phyloP scores from a whole-genome alignment of 352 stramenopile genomes.

The Phytophthora idaei region DNA sequence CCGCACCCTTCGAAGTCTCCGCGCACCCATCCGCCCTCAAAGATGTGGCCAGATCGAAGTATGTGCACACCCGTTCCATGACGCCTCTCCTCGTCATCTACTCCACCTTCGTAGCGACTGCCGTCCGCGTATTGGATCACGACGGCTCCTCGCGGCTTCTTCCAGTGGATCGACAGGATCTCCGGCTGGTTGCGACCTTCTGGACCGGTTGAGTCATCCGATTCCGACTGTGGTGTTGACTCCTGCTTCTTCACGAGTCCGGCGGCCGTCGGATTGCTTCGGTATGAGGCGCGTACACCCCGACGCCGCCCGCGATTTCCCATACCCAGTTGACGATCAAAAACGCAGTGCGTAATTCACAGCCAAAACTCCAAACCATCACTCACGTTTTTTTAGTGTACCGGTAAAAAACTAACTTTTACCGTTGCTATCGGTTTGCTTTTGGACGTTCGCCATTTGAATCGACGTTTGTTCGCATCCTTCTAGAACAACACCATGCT shows the following conservation, averaged over 20 bases:
- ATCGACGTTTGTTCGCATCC: neutral
- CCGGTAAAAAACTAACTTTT: neutral
- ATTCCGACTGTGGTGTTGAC: constrained; percentile 22
- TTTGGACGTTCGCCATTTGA: neutral
- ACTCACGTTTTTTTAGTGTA: neutral
- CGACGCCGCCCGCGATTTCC: constrained; percentile 69
- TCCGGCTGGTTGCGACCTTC: constrained; percentile 31
- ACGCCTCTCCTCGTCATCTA: constrained; percentile 50
- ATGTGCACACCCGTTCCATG: constrained; percentile 70
- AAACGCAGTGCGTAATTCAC: constrained; percentile 8
- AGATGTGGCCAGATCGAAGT: constrained; percentile 63
- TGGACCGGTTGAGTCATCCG: constrained; percentile 5
- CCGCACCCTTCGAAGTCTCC: constrained; percentile 85
- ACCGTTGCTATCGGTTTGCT: neutral
- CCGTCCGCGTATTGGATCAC: constrained; percentile 71
- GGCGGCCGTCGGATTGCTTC: constrained; percentile 24
- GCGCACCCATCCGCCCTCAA: constrained; percentile 84
- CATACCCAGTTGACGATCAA: constrained; percentile 36
- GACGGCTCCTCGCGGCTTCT: constrained; percentile 45
- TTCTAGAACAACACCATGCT: constrained; percentile 24
- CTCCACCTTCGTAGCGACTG: constrained; percentile 67
- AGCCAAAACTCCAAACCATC: constrained; percentile 4
- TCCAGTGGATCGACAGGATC: constrained; percentile 59
- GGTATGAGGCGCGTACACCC: constrained; percentile 30
- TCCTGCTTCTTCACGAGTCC: constrained; percentile 27